phyloP scores from a whole-genome alignment of 495 filamentous ascomycete species.

The Corynascus novoguineensis region DNA sequence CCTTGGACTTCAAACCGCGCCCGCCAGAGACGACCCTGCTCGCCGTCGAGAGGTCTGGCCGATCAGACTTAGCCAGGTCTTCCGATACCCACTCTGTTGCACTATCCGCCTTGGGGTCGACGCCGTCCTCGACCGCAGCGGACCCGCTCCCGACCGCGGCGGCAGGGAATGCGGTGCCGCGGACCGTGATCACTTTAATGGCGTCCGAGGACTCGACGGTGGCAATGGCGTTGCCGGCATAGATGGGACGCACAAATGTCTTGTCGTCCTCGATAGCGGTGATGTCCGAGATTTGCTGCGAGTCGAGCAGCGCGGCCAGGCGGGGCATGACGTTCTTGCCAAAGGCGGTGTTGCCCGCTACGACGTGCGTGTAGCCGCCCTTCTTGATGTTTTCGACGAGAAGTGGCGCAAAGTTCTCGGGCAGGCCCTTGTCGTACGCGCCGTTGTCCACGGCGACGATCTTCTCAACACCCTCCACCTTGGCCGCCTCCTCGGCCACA shows the following conservation, averaged over 20 bases:
- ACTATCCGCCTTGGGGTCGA: conserved; percentile 64
- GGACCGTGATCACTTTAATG: conserved; percentile 85
- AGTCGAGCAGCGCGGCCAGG: conserved; percentile 87
- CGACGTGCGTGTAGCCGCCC: conserved; percentile 82
- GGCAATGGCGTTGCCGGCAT: conserved; percentile 93
- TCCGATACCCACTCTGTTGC: conserved; percentile 88
- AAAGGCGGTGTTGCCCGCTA: conserved; percentile 89
- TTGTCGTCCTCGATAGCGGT: conserved; percentile 81
- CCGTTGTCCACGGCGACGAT: conserved; percentile 81
- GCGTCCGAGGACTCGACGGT: conserved; percentile 88
- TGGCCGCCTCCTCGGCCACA: conserved; percentile 81
- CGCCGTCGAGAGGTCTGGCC: conserved; percentile 91
- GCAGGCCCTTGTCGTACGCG: conserved; percentile 88
- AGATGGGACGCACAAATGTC: conserved; percentile 95
- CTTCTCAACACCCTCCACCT: conserved; percentile 85
- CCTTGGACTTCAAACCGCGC: conserved; percentile 91
- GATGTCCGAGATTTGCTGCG: conserved; percentile 89
- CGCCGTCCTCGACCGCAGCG: conserved; percentile 58
- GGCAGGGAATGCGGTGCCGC: conserved; percentile 80
- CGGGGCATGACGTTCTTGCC: conserved; percentile 95
- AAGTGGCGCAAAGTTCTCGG: conserved; percentile 92
- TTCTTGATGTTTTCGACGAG: conserved; percentile 95
- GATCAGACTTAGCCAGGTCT: conserved; percentile 83
- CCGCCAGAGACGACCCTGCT: conserved; percentile 87
- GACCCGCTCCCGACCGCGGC: conserved; percentile 50